Conservation (phyloP, 2,329 filamentous ascomycete genomes). For the Diplodia intermedia region DNA sequence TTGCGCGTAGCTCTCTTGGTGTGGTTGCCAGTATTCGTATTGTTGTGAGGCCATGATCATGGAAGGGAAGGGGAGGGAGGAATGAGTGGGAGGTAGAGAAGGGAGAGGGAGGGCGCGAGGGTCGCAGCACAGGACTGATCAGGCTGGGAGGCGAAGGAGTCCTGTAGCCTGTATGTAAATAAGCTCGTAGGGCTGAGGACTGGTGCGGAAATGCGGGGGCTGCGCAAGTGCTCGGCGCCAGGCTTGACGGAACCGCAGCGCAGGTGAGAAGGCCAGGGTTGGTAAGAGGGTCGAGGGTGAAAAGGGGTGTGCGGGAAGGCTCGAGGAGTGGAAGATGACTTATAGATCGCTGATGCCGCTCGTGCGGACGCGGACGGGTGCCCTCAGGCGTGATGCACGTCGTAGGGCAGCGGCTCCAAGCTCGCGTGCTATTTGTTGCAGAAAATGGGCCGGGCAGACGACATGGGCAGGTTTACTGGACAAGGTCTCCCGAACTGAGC, state of each 20-base stretch:
- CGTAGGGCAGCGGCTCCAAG: constrained; percentile 10
- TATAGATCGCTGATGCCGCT: constrained; percentile 24
- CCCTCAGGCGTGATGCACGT: constrained; percentile 10
- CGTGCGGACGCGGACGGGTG: constrained; percentile 3
- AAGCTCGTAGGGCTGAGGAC: constrained; percentile 33
- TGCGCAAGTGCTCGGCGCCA: constrained; percentile 17
- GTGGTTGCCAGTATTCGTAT: constrained; percentile 46
- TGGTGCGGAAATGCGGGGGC: constrained; percentile 24
- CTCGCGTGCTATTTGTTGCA: constrained; percentile 6
- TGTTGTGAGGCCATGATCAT: constrained; percentile 46
- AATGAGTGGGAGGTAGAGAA: background rate
- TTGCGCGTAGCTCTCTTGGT: constrained; percentile 44
- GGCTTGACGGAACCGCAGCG: constrained; percentile 4
- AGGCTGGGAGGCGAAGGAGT: background rate
- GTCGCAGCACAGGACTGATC: constrained; percentile 16
- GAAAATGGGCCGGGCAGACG: background rate
- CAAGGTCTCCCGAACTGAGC: constrained; percentile 8
- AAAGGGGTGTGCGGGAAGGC: constrained; percentile 12
- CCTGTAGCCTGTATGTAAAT: constrained; percentile 16
- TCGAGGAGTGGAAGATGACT: constrained; percentile 26
- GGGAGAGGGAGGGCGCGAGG: background rate
- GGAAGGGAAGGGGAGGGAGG: background rate
- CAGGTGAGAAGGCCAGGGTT: constrained; percentile 9
- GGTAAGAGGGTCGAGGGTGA: background rate
- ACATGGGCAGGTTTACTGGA: constrained; percentile 27